Evolutionary conservation across 768 basidiomycete species (phyloP), one percentile per base, ranked within the genome.

Genomic region (Tricholoma terreum): DNA sequence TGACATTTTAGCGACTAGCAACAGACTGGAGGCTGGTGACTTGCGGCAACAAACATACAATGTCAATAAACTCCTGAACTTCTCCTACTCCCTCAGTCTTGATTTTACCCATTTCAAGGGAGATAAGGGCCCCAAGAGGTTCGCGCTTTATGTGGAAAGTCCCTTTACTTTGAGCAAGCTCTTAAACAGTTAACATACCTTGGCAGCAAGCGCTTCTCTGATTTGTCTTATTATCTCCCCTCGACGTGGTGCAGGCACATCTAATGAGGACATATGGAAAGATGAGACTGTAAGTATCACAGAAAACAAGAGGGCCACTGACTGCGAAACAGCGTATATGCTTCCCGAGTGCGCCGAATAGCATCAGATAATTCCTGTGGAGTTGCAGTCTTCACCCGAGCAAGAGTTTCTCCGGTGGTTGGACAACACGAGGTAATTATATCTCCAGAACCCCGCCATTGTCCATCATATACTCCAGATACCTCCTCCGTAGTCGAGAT

Each of bases 11-110:
- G n/a, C 21, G 9, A 52, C 22, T 33, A 5, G 6, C 8, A 46
- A 2, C 7, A 8, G 4, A 17, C 7, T n/a, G 27, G 27, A 27
- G 24, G 43, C 53, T 51, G 11, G 19, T 55, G 43, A 58, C 40
- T n/a, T 43, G 53, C 33, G n/a, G 54, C 27, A 57, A 52, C 12
- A 52, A 50, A 77, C 90, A 67, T 69, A 97, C 92, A 61, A 96
- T 92, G 67, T 97, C 94, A 57, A 97, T 83, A 65, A 95, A 93
- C 74, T 96, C 94, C 68, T 95, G 92, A 11, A 98, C 93, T 75
- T 97, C 94, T 14, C 95, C 95, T 17, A 86, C 77, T 22, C 95
- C 95, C 70, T 97, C 95, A 14, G 89, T 87, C 64, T 79, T 82
- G 62, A 97, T 94, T 77, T 98, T 87, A 15, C 96, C 91, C 90